These are phyloP conservation scores for Entomortierella lignicola DNA, from an alignment of 192 early-diverging fungal genomes.

Conservation along the genomic window DNA sequence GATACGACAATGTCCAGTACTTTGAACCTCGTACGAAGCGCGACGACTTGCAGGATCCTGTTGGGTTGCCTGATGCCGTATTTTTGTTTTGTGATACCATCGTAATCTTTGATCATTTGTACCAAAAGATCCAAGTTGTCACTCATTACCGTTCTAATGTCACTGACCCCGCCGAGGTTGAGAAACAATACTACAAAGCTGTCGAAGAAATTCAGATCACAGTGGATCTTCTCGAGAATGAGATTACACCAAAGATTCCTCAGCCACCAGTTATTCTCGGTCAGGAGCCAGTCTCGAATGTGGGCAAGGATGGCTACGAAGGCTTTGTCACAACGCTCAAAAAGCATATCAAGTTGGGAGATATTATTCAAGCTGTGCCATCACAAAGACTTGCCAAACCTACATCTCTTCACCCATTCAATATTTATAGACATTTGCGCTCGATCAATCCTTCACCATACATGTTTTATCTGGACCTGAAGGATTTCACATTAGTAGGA, in stretches of 20 bases:
- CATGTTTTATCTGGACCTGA: constrained; percentile 98
- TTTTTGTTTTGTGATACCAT: constrained; percentile 97
- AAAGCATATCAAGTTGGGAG: constrained; percentile 92
- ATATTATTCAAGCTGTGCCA: constrained; percentile 99
- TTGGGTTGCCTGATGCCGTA: constrained; percentile 92
- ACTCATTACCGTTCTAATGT: constrained; percentile 83
- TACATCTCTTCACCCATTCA: constrained; percentile 96
- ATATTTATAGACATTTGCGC: constrained; percentile 95
- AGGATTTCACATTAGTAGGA: constrained; percentile 94
- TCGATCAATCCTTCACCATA: constrained; percentile 99
- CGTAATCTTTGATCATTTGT: constrained; percentile 95
- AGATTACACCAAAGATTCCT: constrained; percentile 79
- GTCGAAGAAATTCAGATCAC: constrained; percentile 74
- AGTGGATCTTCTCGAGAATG: constrained; percentile 75
- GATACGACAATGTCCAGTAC: constrained; percentile 97
- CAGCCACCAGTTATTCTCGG: constrained; percentile 79
- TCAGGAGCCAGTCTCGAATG: constrained; percentile 84
- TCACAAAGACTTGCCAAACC: constrained; percentile 89
- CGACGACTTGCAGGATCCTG: constrained; percentile 79
- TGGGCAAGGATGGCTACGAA: constrained; percentile 92
- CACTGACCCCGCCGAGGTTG: constrained; percentile 65
- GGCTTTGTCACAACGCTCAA: constrained; percentile 89
- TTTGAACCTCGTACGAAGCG: constrained; percentile 95
- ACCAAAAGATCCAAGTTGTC: constrained; percentile 91
- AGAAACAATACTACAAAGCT: constrained; percentile 76